A percentile compares a stretch with the other conserved stretches of the same genome.
These are phyloP conservation scores for Penicillium silybi DNA, from an alignment of 495 filamentous ascomycete species.

Conservation along the genomic window DNA sequence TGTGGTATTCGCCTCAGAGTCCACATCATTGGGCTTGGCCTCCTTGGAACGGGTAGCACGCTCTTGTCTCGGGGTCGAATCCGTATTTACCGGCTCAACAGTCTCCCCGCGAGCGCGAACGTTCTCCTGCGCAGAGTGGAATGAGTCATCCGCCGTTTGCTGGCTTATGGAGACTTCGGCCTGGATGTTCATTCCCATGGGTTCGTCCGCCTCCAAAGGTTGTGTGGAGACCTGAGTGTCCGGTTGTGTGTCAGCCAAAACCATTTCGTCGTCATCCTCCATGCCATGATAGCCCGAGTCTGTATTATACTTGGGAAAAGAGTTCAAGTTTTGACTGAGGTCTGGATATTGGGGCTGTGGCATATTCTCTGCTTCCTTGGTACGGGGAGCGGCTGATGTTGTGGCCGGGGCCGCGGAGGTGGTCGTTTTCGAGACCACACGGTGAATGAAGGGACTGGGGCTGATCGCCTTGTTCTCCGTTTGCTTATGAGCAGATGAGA, in stretches of 20 bases:
- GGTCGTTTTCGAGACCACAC: constrained; percentile 31
- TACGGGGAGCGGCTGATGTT: constrained; percentile 16
- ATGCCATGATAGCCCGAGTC: constrained; percentile 86
- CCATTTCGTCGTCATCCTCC: constrained; percentile 48
- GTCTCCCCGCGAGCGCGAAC: constrained; percentile 38
- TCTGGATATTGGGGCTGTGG: constrained; percentile 33
- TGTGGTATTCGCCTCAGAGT: background rate
- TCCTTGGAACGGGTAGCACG: constrained; percentile 3
- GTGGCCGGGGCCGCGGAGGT: constrained; percentile 11
- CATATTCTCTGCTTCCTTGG: constrained; percentile 16
- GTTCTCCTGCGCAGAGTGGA: constrained; percentile 66
- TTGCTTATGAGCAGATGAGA: constrained; percentile 52
- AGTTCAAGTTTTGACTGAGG: constrained; percentile 36
- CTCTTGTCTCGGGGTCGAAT: constrained; percentile 21
- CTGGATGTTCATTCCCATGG: constrained; percentile 24
- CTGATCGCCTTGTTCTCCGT: constrained; percentile 30
- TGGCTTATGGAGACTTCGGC: constrained; percentile 37
- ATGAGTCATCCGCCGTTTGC: constrained; percentile 56
- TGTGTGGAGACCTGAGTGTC: constrained; percentile 36
- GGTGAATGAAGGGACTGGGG: constrained; percentile 33
- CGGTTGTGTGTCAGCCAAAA: constrained; percentile 30
- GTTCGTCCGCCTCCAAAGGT: constrained; percentile 33
- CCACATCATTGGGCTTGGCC: constrained; percentile 14
- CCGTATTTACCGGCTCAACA: constrained; percentile 30
- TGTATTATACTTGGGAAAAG: constrained; percentile 40